Percentiles rank a stretch among this genome's conserved stretches.
Conservation (phyloP, 2,329 filamentous ascomycete species). For the Albophoma yamanashiensis region DNA sequence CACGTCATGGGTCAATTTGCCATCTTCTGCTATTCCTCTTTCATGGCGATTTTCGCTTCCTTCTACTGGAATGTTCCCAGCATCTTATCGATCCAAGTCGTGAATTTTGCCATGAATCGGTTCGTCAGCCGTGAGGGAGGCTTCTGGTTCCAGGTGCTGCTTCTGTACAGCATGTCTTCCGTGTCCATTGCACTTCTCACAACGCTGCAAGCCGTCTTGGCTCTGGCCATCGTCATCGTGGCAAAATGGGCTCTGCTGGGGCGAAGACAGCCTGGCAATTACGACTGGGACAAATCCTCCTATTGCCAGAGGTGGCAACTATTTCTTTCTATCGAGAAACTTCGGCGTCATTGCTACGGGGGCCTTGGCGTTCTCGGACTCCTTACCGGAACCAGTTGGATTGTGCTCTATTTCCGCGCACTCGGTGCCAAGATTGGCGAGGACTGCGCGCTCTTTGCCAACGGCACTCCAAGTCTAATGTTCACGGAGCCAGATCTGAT, state of each 20-base stretch:
- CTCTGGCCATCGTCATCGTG: slow-evolving; percentile 30
- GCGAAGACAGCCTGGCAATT: slow-evolving; percentile 37
- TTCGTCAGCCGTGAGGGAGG: slow-evolving; percentile 11
- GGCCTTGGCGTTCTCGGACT: slow-evolving; percentile 39
- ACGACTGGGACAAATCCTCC: slow-evolving; percentile 44
- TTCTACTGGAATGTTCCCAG: slow-evolving; percentile 41
- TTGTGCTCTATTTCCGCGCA: slow-evolving; percentile 40
- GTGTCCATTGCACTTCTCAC: slow-evolving; percentile 30
- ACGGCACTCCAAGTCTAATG: slow-evolving; percentile 38
- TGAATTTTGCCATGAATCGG: slow-evolving; percentile 20
- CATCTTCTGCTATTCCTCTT: slow-evolving; percentile 39
- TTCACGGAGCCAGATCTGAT: slow-evolving; percentile 49
- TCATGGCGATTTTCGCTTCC: slow-evolving; percentile 32
- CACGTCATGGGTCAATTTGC: slow-evolving; percentile 33
- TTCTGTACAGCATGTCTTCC: slow-evolving; percentile 29
- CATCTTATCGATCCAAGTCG: slow-evolving; percentile 35
- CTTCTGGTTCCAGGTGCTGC: slow-evolving; percentile 19
- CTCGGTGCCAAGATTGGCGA: slow-evolving; percentile 42
- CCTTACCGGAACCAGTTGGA: slow-evolving; percentile 41
- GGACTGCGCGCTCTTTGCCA: slow-evolving; percentile 44
- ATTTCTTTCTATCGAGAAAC: slow-evolving; percentile 38
- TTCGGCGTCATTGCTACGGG: slow-evolving; percentile 38
- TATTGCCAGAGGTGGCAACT: slow-evolving; percentile 51
- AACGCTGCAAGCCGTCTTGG: slow-evolving; percentile 29
- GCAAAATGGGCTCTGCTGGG: slow-evolving; percentile 43